Evolutionary conservation across 179 eudicot species (phyloP), one percentile per base, ranked within the genome.

Genomic region (Monotropa hypopitys): DNA sequence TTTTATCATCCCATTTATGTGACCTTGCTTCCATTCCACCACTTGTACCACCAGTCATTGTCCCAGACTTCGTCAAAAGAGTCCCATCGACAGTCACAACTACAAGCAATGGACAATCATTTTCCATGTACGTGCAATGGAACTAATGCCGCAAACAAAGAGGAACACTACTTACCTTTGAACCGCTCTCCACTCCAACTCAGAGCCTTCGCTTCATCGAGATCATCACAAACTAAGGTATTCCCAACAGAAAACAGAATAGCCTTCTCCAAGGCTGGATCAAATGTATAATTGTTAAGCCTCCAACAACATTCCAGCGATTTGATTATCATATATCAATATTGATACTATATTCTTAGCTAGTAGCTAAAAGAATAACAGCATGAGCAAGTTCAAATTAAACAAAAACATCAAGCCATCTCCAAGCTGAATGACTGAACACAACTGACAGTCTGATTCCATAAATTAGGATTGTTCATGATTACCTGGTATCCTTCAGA

Each of bases 21-120:
- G 98, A 93, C 78, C 94, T 90, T 74, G 99, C 99, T 86, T 96
- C 99, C 89, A 93, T 93, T 77, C 99, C 99, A 76, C 98, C 97
- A 85, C 97, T 93, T 42, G 98, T 93, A 51, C 99, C 99, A 80
- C 99, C 99, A 85, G 99, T 96, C 98, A 96, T 96, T 75, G 98
- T 96, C 73, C 99, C 99, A 80, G 99, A 79, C 83, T 96, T 96
- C 7, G 99, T 88, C 80, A 96, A 87, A 74, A 96, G 87, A 67
- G 87, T 93, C 72, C 99, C 99, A 89, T 93, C 97, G 83, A 81
- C 86, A 63, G 98, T 96, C 61, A 96, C 99, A 86, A 96, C 99
- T 96, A 80, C 80, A 79, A 77, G 74, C 56, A 53, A 72, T 7
- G 0, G 42, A 53, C 40, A 20, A 35, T 32, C 75, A 33, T 4